Evolutionary conservation across 352 stramenopile genomes (phyloP), one percentile per base, ranked within the genome.

Genomic region (Phytophthora chlamydospora): DNA sequence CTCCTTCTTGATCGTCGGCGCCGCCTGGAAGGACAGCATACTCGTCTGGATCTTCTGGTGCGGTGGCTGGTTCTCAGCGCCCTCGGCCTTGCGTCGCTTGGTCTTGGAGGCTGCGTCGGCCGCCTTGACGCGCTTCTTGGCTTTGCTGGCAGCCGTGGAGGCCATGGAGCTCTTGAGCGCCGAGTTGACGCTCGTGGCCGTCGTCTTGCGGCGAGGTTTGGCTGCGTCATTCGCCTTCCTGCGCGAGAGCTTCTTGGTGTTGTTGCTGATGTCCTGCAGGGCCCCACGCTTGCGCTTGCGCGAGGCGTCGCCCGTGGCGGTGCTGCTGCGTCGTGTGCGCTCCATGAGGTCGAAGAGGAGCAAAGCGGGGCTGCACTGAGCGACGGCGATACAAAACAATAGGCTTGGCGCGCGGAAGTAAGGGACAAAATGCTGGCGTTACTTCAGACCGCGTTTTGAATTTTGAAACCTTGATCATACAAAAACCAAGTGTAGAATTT

Each of bases 191-290:
- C 41, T 71, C 43, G 55, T 32, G 14, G 45, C 31, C 42, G 46
- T 45, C 40, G 40, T 53, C 45, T 68, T 71, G 41, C 43, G 43
- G 9, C 61, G 57, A 13, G 16, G 27, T 45, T 61, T 66, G 35
- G 29, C 2, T 7, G 21, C 43, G 32, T 59, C 55, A 12, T 29
- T 17, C 29, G 56, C 56, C 53, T 79, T 76, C 64, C 78, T 81
- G 16, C 66, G 59, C 13, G 58, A 44, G 27, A 64, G 49, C 44
- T 76, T 82, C 65, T 83, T 84, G 47, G 55, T 61, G 17, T 65
- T 89, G 61, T 94, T 94, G 61, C 82, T 92, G 66, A 94, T 94
- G 55, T 94, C 83, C 66, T 91, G 80, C 33, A 94, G 67, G 9
- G 85, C 76, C 29, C 80, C 85, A 29, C 85, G 81, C 73, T 92